phyloP scores from a whole-genome alignment of 2,329 filamentous ascomycete genomes.

The Neopestalotiopsis clavispora region DNA sequence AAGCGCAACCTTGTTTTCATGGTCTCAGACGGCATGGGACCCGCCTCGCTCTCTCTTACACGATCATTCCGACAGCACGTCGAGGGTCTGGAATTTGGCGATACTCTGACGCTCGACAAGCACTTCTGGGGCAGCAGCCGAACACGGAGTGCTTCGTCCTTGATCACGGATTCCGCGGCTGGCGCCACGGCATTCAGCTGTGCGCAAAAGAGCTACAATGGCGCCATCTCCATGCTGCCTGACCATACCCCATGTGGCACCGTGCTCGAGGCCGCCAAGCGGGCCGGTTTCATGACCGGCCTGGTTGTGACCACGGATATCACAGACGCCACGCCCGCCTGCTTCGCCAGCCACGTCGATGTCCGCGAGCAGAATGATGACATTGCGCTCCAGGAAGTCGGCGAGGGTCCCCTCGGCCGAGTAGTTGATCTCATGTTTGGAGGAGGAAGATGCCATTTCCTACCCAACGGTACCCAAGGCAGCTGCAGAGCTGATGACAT shows the following conservation, averaged over 20 bases:
- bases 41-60: slow-evolving; percentile 85
- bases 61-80: slow-evolving; percentile 83
- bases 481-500: slow-evolving; percentile 81
- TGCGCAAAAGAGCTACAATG: slow-evolving; percentile 93
- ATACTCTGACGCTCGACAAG: slow-evolving; percentile 81
- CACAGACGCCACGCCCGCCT: slow-evolving; percentile 94
- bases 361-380: slow-evolving; percentile 81
- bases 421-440: slow-evolving; percentile 93
- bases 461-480: slow-evolving; percentile 79
- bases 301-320: slow-evolving; percentile 94
- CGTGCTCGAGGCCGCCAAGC: slow-evolving; percentile 90
- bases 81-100: slow-evolving; percentile 72
- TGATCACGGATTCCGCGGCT: slow-evolving; percentile 96
- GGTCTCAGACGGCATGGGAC: slow-evolving; percentile 99
- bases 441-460: slow-evolving; percentile 90
- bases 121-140: slow-evolving; percentile 91
- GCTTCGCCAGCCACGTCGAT: slow-evolving; percentile 89
- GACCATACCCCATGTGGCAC: slow-evolving; percentile 89
- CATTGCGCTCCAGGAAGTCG: slow-evolving; percentile 91
- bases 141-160: slow-evolving; percentile 80
- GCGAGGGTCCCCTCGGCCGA: slow-evolving; percentile 83
- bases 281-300: slow-evolving; percentile 88
- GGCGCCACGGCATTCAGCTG: slow-evolving; percentile 97
- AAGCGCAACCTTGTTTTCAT: slow-evolving; percentile 98
- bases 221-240: slow-evolving; percentile 88